A percentile compares a stretch with the other conserved stretches of the same genome.
phyloP scores from a whole-genome alignment of 2,329 filamentous ascomycete species.

The Epichloe uncinata region DNA sequence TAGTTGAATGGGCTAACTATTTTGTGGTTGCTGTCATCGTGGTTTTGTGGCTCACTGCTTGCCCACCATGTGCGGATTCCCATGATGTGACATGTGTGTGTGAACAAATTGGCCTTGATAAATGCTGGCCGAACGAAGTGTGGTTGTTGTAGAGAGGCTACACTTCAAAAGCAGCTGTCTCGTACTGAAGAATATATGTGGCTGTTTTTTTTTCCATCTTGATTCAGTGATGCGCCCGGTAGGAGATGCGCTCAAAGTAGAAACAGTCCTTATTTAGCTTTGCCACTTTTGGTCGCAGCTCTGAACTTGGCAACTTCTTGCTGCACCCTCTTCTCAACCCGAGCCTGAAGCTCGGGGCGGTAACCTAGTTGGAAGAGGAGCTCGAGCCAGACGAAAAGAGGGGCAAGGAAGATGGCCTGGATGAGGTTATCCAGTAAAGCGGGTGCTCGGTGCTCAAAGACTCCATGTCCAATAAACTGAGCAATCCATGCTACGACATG shows the following conservation, averaged over 20 bases:
- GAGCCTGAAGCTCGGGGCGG: slow-evolving; percentile 69
- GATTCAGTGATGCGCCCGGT: not conserved
- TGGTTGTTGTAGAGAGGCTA: not conserved
- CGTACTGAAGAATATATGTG: not conserved
- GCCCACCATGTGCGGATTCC: not conserved
- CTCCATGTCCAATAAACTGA: slow-evolving; percentile 86
- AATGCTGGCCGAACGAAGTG: not conserved
- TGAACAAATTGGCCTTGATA: not conserved
- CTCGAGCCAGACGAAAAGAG: slow-evolving; percentile 96
- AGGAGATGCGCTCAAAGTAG: not conserved
- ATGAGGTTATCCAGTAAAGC: slow-evolving; percentile 83
- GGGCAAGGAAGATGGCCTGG: slow-evolving; percentile 84
- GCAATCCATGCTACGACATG: slow-evolving; percentile 70
- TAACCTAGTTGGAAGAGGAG: slow-evolving; percentile 84
- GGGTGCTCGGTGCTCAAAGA: slow-evolving; percentile 76
- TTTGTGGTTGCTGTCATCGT: not conserved
- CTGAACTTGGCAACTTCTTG: slow-evolving; percentile 66
- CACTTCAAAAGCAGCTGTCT: not conserved
- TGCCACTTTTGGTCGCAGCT: slow-evolving; percentile 40
- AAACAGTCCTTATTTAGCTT: slow-evolving; percentile 29
- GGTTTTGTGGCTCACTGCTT: not conserved
- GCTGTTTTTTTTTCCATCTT: not conserved
- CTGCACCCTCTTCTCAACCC: slow-evolving; percentile 64
- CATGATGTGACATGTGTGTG: not conserved
- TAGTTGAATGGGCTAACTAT: not conserved